These are phyloP conservation scores for Gossypium davidsonii DNA, from an alignment of 441 rosid genomes.

Conservation along the genomic window DNA sequence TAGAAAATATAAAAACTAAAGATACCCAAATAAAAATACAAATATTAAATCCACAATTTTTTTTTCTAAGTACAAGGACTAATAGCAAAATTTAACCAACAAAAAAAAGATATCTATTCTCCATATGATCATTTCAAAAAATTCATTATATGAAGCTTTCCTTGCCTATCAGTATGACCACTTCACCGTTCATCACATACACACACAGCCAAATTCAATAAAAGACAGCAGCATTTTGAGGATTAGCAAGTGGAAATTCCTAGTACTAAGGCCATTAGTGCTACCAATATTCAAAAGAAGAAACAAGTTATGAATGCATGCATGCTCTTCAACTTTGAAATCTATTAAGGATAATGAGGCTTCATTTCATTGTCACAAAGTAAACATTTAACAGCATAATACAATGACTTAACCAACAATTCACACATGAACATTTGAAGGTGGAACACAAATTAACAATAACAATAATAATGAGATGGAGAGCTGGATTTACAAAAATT, in stretches of 20 bases:
- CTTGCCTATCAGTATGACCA: no score
- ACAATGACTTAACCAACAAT: conserved; percentile 14
- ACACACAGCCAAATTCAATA: background rate
- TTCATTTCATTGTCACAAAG: conserved; percentile 16
- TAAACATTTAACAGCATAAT: conserved; percentile 11
- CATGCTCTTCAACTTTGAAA: background rate
- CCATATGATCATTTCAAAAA: no score
- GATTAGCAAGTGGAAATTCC: background rate
- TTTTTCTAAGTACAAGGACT: no score
- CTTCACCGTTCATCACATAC: no score
- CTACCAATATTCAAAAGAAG: background rate
- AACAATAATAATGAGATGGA: conserved; percentile 9
- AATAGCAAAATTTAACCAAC: no score
- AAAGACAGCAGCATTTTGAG: background rate
- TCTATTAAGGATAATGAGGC: background rate
- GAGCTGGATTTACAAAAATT: conserved; percentile 43
- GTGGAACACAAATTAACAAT: background rate
- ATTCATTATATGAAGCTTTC: no score
- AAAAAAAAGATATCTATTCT: no score
- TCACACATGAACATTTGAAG: conserved; percentile 14
- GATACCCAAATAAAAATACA: no score
- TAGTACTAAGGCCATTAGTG: background rate
- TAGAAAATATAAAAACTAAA: no score
- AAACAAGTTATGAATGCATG: no score
- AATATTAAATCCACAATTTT: no score